Evolutionary conservation across 176 grass and related monocot genomes (phyloP), one percentile per base, ranked within the genome.

Genomic region (Urochloa ruziziensis): DNA sequence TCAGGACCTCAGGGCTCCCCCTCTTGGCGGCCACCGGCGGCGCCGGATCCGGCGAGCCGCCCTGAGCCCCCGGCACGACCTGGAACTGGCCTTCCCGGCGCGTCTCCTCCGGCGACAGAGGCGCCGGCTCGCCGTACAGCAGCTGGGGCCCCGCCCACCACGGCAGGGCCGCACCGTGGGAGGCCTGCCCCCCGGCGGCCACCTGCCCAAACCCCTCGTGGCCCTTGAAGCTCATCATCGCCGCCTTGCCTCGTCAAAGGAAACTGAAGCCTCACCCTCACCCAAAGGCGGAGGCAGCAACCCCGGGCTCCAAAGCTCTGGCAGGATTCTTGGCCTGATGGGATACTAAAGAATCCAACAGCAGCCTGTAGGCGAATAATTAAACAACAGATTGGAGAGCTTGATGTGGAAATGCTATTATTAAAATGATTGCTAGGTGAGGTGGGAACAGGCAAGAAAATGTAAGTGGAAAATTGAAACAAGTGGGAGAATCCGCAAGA

Each of bases 121-220:
- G 66, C 62, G 86, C 89, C 30, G 79, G 70, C 19, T 94, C 95
- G 7, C 88, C 84, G 73, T 83, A 94, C 37, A 91, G 60, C 75
- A 86, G 39, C 71, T 93, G 95, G 46, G 86, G 63, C 64, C 86
- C 90, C 57, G 91, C 61, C 95, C 92, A 93, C 90, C 95, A 95
- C 34, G 92, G 88, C 73, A 85, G 37, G 56, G 62, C 73, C 70
- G 83, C 88, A 71, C 39, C 67, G 15, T 56, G 46, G 79, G 62
- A 12, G 51, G 18, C 86, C 40, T 82, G 85, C 21, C 47, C 63
- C 66, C 68, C 40, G 58, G 73, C 74, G 44, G 59, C 54, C 15
- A 57, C 83, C 56, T 86, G 83, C 32, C 60, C 89, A 66, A 87
- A 62, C 65, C 84, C 84, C 15, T 83, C 84, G 13, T 80, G 80